These are phyloP conservation scores for Blastobotrys americana DNA, from an alignment of 805 yeast genomes.

Conservation along the genomic window DNA sequence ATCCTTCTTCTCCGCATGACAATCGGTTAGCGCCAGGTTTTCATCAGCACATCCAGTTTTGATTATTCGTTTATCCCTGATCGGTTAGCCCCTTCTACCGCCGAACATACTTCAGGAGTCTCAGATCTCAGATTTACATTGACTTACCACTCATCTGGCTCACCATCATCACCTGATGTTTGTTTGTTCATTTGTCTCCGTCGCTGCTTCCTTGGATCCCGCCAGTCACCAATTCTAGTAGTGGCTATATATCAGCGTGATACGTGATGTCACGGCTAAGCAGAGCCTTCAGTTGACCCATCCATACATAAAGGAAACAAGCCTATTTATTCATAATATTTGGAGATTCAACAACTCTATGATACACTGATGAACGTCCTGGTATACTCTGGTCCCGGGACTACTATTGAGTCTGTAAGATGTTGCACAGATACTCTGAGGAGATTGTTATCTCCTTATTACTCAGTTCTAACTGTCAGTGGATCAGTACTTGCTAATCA, in stretches of 20 bases:
- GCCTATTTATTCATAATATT: too few relatives aligned
- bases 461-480: conserved; percentile 72
- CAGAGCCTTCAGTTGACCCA: too few relatives aligned
- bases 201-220: too few relatives aligned
- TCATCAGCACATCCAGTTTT: conserved; percentile 71
- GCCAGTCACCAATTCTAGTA: too few relatives aligned
- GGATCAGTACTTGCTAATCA: conserved; percentile 59
- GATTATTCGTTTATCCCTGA: conserved; percentile 62
- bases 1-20: conserved; percentile 76
- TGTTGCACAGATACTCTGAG: conserved; percentile 76
- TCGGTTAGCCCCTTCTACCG: too few relatives aligned
- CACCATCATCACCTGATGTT: conserved; percentile 40
- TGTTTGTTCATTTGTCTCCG: too few relatives aligned
- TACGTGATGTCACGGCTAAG: too few relatives aligned
- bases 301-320: too few relatives aligned
- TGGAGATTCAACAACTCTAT: too few relatives aligned
- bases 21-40: conserved; percentile 59
- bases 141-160: conserved; percentile 62
- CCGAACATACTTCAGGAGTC: too few relatives aligned
- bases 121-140: too few relatives aligned
- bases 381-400: conserved; percentile 73
- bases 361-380: conserved; percentile 67
- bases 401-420: conserved; percentile 79
- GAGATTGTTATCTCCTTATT: conserved; percentile 70
- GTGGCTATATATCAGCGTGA: too few relatives aligned